Evolutionary conservation across 1,284 basidiomycete genomes (phyloP), one percentile per base, ranked within the genome.

Genomic region (Kalmanozyma brasiliensis): DNA sequence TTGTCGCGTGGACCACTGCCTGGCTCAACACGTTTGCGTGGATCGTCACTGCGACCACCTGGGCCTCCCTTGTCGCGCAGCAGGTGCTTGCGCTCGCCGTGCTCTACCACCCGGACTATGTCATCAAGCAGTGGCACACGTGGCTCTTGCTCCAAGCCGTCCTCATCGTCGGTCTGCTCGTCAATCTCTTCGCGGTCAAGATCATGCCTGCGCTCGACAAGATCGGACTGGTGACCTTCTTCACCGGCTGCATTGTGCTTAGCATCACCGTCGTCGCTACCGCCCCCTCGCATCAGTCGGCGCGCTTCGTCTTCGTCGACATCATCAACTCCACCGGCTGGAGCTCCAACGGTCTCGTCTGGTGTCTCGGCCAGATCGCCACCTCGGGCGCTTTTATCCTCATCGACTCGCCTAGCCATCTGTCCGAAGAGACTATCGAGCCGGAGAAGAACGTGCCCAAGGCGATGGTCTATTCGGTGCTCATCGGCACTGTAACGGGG

Each of bases 101-200:
- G 23, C 51, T 61, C 11, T 61, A 61, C 26, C 59, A 61, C 19
- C 52, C 52, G 3, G 51, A 61, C 47, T 61, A 43, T 19, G 59
- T 61, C 35, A 61, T 61, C 51, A 61, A 61, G 42, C 59, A 61
- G 42, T 61, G 59, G 59, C 59, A 61, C 43, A 61, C 59, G 14
- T 61, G 59, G 59, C 26, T 61, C 24, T 29, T 61, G 7, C 35
- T 61, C 8, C 59, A 61, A 23, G 43, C 33, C 17, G 59, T 61
- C 17, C 47, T 61, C 14, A 53, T 61, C 47, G 36, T 51, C 11
- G 46, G 59, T 26, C 42, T 61, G 3, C 19, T 61, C 17, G 19
- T 61, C 52, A 61, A 61, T 13, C 52, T 61, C 16, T 61, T 61
- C 42, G 59, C 51, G 1, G 59, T 61, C 47, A 61, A 61, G 41